These are phyloP conservation scores for Eucalyptus victrix DNA, from an alignment of 345 rosid species.

Conservation along the genomic window DNA sequence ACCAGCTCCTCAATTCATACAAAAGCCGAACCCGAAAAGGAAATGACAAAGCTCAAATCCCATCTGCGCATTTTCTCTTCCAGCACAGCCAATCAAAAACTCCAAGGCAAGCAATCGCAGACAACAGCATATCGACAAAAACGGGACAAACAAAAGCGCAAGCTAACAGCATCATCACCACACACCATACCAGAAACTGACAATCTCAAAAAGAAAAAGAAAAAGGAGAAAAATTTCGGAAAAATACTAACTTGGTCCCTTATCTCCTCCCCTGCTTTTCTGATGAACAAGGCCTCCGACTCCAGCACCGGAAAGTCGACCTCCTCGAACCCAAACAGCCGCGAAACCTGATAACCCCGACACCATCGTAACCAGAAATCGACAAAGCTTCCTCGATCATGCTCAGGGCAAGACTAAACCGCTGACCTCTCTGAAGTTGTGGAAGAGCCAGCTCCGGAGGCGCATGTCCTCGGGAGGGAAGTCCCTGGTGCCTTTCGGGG, in stretches of 20 bases:
- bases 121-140: background rate
- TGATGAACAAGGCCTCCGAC: slow-evolving; percentile 70
- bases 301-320: slow-evolving; percentile 87
- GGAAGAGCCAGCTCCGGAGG: slow-evolving; percentile 83
- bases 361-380: background rate
- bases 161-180: no score
- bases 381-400: background rate
- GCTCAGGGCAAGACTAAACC: background rate
- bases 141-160: no score
- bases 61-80: background rate
- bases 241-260: no score
- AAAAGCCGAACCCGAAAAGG: background rate
- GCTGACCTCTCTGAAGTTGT: slow-evolving; percentile 71
- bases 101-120: background rate
- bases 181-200: no score
- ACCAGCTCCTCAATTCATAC: background rate
- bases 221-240: no score
- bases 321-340: slow-evolving; percentile 77
- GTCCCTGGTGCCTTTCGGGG: slow-evolving; percentile 92
- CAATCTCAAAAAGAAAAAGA: no score
- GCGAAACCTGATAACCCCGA: slow-evolving; percentile 34
- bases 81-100: background rate
- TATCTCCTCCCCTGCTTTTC: slow-evolving; percentile 96
- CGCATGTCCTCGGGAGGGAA: slow-evolving; percentile 95
- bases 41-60: background rate